phyloP scores from a whole-genome alignment of 2,329 filamentous ascomycete genomes.

The Hymenoscyphus albidus region DNA sequence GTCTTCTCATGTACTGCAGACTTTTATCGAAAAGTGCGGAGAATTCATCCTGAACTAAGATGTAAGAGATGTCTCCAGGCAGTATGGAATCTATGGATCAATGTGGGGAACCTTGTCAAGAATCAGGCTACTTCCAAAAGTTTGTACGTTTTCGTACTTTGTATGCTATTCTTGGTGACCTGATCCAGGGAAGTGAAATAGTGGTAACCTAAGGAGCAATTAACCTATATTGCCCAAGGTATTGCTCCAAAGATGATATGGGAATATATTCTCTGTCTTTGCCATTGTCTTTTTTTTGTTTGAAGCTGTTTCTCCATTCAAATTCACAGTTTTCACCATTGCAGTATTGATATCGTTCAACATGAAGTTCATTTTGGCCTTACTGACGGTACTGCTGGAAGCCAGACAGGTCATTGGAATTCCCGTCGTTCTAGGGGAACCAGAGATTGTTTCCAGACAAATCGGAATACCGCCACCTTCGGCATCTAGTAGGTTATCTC shows the following conservation, averaged over 20 bases:
- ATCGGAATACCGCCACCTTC: not conserved
- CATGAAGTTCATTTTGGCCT: slow-evolving; percentile 3
- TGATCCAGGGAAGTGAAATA: not conserved
- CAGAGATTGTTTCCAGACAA: not conserved
- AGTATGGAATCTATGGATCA: not conserved
- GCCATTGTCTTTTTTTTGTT: not conserved
- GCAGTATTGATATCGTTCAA: not conserved
- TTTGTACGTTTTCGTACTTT: not conserved
- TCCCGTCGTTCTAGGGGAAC: not conserved
- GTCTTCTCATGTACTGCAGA: not conserved
- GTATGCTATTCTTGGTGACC: not conserved
- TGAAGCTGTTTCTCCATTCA: not conserved
- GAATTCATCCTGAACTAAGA: not conserved
- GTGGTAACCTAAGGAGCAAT: not conserved
- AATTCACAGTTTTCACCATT: not conserved
- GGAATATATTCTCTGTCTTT: not conserved
- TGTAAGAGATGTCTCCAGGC: not conserved
- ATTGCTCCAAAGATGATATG: not conserved
- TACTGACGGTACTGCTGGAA: slow-evolving; percentile 1
- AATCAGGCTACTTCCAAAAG: not conserved
- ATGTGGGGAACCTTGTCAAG: slow-evolving; percentile 1
- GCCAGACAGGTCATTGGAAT: not conserved
- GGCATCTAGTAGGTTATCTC: not conserved
- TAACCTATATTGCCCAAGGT: not conserved
- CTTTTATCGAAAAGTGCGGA: not conserved